These are phyloP conservation scores for Debaryomycetaceae sp. DNA, from an alignment of 1,139 yeast genomes.

Conservation along the genomic window DNA sequence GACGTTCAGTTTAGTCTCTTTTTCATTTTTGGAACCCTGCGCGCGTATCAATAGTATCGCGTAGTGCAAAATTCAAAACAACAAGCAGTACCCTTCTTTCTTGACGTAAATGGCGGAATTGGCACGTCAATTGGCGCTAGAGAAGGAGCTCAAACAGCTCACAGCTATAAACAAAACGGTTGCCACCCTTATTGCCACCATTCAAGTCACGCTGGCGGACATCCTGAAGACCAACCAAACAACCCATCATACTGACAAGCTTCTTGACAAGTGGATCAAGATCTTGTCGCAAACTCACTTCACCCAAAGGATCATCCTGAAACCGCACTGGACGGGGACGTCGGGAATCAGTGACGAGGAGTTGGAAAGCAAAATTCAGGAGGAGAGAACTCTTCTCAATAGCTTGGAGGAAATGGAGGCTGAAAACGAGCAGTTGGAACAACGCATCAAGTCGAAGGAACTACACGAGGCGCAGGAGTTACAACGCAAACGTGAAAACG, in stretches of 20 bases:
- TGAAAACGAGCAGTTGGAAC: constrained; percentile 26
- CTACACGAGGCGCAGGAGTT: constrained; percentile 17
- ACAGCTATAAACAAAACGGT: constrained; percentile 28
- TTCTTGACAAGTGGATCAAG: constrained; percentile 43
- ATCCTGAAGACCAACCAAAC: constrained; percentile 29
- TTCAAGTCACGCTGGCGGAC: constrained; percentile 24
- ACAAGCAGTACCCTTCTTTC: constrained; percentile 2
- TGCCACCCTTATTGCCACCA: constrained; percentile 24
- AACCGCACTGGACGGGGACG: constrained; percentile 31
- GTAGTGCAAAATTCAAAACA: constrained; percentile 3
- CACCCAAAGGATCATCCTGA: constrained; percentile 32
- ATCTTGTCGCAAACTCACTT: constrained; percentile 44
- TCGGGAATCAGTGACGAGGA: constrained; percentile 15
- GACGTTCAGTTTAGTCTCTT: constrained; percentile 3
- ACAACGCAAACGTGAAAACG: constrained; percentile 13
- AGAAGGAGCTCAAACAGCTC: constrained; percentile 35
- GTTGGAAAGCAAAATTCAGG: constrained; percentile 14
- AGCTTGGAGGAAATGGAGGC: constrained; percentile 23
- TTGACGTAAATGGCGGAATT: constrained; percentile 7
- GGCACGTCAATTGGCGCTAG: constrained; percentile 29
- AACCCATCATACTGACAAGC: constrained; percentile 30
- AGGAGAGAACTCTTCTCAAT: constrained; percentile 22
- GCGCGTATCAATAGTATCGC: constrained; percentile 1
- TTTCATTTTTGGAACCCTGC: constrained; percentile 1
- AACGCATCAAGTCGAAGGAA: constrained; percentile 20